A percentile compares a stretch with the other conserved stretches of the same genome.
These are phyloP conservation scores for Gleditsia sinensis DNA, from an alignment of 306 rosid species.

Conservation along the genomic window DNA sequence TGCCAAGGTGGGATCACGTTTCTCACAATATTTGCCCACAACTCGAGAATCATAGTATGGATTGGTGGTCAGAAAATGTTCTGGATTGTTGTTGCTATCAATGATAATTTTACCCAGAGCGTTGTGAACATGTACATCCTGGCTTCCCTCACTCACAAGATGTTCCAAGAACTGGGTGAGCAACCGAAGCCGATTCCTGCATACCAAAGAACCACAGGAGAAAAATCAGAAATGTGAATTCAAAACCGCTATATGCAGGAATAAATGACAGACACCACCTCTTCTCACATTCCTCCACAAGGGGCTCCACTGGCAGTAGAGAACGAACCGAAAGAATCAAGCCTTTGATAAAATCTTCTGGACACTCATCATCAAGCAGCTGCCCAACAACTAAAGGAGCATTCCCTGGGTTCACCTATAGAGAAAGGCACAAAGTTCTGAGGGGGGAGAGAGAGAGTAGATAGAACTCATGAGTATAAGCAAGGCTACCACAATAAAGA, in stretches of 20 bases:
- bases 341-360: slow-evolving; percentile 98
- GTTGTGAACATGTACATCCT: slow-evolving; percentile 98
- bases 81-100: slow-evolving; percentile 98
- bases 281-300: slow-evolving; percentile 99
- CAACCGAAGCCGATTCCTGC: slow-evolving; percentile 92
- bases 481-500: neutral
- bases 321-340: slow-evolving; percentile 97
- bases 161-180: slow-evolving; percentile 98
- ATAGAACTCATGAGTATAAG: slow-evolving; percentile 19
- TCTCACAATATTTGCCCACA: slow-evolving; percentile 99
- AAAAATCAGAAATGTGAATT: slow-evolving; percentile 19
- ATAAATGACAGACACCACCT: slow-evolving; percentile 57
- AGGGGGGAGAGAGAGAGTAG: neutral
- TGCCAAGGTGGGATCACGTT: slow-evolving; percentile 97
- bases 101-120: slow-evolving; percentile 98
- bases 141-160: slow-evolving; percentile 99
- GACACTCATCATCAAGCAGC: slow-evolving; percentile 95
- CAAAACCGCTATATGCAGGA: slow-evolving; percentile 10
- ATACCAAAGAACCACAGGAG: slow-evolving; percentile 18
- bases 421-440: slow-evolving; percentile 13
- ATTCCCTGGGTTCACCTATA: slow-evolving; percentile 94
- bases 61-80: slow-evolving; percentile 97
- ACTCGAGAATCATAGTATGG: slow-evolving; percentile 99
- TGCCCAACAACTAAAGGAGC: slow-evolving; percentile 99
- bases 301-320: slow-evolving; percentile 98